phyloP scores from a whole-genome alignment of 129 eudicot species.

The Arctium lappa region DNA sequence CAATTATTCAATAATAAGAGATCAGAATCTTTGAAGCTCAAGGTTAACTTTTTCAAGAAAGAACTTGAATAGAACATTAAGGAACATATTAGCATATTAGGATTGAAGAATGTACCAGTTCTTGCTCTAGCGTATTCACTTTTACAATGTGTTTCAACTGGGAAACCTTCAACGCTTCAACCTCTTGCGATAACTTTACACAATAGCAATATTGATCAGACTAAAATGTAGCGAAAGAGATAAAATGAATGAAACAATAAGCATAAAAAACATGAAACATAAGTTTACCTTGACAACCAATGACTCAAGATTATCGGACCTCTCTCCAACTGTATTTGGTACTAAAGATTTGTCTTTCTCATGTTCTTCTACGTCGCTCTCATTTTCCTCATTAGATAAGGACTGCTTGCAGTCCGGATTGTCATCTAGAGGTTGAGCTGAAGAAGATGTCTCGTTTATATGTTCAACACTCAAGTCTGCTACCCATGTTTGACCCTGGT shows the following conservation, averaged over 20 bases:
- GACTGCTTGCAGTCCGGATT: not conserved
- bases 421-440: conserved; percentile 1
- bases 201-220: not conserved
- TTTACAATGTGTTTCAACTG: conserved; percentile 39
- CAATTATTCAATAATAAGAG: not conserved
- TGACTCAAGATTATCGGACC: conserved; percentile 28
- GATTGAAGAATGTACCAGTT: conserved; percentile 43
- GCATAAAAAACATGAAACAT: not conserved
- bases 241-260: not conserved
- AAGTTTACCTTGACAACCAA: conserved; percentile 34
- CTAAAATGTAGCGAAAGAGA: not conserved
- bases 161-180: conserved; percentile 48
- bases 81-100: not conserved
- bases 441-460: conserved; percentile 10
- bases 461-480: conserved; percentile 9
- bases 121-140: conserved; percentile 44
- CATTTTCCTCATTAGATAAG: not conserved
- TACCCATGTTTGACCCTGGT: not conserved
- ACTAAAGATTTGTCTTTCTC: conserved; percentile 2
- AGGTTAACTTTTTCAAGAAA: not conserved
- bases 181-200: conserved; percentile 48
- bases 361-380: conserved; percentile 15
- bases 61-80: not conserved
- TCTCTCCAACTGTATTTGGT: not conserved
- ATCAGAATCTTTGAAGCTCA: not conserved